Evolutionary conservation across 345 rosid genomes (phyloP).

Genomic region (Theobroma cacao): DNA sequence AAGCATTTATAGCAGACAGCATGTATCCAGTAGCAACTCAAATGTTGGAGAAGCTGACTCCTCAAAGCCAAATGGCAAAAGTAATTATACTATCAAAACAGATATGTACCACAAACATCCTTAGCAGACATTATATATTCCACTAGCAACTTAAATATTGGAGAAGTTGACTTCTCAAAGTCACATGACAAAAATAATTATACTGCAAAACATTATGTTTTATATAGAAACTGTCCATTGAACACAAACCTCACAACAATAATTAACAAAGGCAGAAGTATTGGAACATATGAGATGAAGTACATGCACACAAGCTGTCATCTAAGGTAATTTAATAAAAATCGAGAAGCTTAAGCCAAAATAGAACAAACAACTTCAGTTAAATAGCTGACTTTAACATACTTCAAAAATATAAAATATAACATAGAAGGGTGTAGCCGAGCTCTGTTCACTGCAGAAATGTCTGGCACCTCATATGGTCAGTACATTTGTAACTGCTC

Average conservation of each 20-base stretch:
- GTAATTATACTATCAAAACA: background rate
- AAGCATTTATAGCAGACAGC: background rate
- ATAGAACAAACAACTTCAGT: background rate
- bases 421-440: background rate
- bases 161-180: too few species aligned
- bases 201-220: background rate
- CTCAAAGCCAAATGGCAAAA: background rate
- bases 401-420: background rate
- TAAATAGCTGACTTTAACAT: background rate
- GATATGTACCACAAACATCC: background rate
- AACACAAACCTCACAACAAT: background rate
- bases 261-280: background rate
- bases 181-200: background rate
- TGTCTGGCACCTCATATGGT: background rate
- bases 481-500: background rate
- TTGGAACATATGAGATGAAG: background rate
- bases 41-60: background rate
- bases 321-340: background rate
- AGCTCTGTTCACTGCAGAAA: background rate
- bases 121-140: background rate
- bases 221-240: background rate
- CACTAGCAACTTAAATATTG: too few species aligned
- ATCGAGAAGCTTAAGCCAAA: background rate
- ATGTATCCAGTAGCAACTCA: background rate
- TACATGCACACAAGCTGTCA: background rate